These are phyloP conservation scores for Erythrophleum fordii DNA, from an alignment of 306 rosid genomes.

Conservation along the genomic window DNA sequence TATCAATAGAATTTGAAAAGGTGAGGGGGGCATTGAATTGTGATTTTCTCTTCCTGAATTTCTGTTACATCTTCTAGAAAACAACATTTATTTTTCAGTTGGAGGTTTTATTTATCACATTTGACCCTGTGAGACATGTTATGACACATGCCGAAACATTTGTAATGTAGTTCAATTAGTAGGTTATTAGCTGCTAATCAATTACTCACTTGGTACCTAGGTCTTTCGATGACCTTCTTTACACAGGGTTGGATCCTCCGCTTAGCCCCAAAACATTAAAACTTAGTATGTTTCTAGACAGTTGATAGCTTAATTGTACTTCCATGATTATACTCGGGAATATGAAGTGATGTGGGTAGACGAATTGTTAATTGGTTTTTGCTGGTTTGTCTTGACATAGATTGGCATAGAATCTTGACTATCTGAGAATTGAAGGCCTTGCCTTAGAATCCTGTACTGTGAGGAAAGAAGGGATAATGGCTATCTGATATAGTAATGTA, in stretches of 20 bases:
- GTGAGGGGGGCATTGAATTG: not conserved
- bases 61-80: not conserved
- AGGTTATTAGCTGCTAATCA: not conserved
- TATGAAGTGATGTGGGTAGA: too few species aligned
- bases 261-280: not conserved
- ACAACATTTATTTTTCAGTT: not conserved
- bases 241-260: constrained; percentile 20
- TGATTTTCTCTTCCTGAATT: constrained; percentile 6
- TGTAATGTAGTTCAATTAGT: not conserved
- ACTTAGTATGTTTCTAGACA: not conserved
- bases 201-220: not conserved
- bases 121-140: not conserved
- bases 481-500: not conserved
- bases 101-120: not conserved
- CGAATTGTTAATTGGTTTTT: too few species aligned
- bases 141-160: not conserved
- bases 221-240: not conserved
- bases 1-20: constrained; percentile 1
- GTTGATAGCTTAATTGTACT: not conserved
- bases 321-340: not conserved
- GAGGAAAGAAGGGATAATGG: not conserved
- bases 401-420: not conserved
- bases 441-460: not conserved
- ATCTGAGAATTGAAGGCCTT: not conserved
- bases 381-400: not conserved